Evolutionary conservation across 176 grass and related monocot species (phyloP), one percentile per base, ranked within the genome.

Genomic region (Elymus sibiricus): DNA sequence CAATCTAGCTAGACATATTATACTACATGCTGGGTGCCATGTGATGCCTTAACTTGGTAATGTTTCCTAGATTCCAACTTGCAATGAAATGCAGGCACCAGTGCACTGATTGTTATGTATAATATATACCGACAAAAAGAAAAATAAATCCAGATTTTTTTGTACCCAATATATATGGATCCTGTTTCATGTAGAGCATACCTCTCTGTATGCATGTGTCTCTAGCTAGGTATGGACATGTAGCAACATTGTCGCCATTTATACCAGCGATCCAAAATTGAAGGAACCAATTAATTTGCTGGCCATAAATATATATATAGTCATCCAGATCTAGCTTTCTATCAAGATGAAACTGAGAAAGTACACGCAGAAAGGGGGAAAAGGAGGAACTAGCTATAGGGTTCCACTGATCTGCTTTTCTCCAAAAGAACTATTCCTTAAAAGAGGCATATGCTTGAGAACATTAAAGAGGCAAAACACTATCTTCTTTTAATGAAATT

Each of bases 11-110:
- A 68, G 64, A 86, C 44, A 90, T 70, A 87, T 90, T 87, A 74
- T 91, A 79, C 17, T 90, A 82, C 73, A 80, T 74, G 84, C 79
- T 68, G 76, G 86, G 61, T 74, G 67, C 90, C 88, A 97, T 94
- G 88, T 92, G 90, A 92, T 62, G 78, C 78, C 84, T 79, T 88
- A 88, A 42, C 71, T 85, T 90, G 80, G 85, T 83, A 84, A 90
- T 90, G 93, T 92, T 93, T 93, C 93, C 89, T 93, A 89, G 91
- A 94, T 93, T 93, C 91, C 80, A 86, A 89, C 66, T 79, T 86
- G 85, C 82, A 79, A 86, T 74, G 73, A 64, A 69, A 73, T 85
- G 38, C 73, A 56, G 83, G 55, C 76, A 84, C 7, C 25, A 75
- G 5, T 43, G 7, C 70, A 73, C 86, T 79, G 32, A n/a, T 78